Conservation (phyloP, 192 early-diverging fungal species). For the Coemansia sp. region DNA sequence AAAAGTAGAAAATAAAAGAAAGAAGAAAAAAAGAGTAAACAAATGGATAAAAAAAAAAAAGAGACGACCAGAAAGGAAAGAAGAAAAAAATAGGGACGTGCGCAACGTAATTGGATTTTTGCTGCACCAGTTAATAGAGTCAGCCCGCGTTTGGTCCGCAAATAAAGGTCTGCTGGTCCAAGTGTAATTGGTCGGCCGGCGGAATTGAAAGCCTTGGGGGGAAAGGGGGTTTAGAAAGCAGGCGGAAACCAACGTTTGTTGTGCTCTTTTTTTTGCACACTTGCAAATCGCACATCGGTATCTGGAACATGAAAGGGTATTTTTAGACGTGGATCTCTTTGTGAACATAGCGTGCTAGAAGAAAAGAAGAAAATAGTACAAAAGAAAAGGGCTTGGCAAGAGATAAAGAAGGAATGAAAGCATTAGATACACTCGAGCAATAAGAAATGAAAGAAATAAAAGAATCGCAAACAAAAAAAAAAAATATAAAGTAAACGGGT, state of each 20-base stretch:
- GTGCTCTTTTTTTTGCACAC: background rate
- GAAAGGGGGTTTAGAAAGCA: background rate
- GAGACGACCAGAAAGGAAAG: slow-evolving; percentile 8
- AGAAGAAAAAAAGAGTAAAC: background rate
- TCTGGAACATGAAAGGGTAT: background rate
- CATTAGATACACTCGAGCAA: background rate
- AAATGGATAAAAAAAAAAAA: background rate
- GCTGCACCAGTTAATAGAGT: background rate
- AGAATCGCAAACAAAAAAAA: slow-evolving; percentile 2
- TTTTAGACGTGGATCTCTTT: background rate
- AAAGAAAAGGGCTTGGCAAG: background rate
- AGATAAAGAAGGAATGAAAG: background rate
- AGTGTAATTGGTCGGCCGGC: background rate
- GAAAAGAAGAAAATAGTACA: background rate
- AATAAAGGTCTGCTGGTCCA: slow-evolving; percentile 9
- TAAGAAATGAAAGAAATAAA: background rate
- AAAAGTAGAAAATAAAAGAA: background rate
- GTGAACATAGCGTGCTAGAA: background rate
- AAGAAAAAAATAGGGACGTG: background rate
- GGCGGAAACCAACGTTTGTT: slow-evolving; percentile 1
- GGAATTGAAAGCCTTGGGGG: background rate
- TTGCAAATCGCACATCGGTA: background rate
- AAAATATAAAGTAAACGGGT: background rate
- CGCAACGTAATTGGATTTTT: background rate
- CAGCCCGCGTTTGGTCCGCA: background rate